Evolutionary conservation across 148 eudicot species (phyloP).

Genomic region (Suaeda aralocaspica): DNA sequence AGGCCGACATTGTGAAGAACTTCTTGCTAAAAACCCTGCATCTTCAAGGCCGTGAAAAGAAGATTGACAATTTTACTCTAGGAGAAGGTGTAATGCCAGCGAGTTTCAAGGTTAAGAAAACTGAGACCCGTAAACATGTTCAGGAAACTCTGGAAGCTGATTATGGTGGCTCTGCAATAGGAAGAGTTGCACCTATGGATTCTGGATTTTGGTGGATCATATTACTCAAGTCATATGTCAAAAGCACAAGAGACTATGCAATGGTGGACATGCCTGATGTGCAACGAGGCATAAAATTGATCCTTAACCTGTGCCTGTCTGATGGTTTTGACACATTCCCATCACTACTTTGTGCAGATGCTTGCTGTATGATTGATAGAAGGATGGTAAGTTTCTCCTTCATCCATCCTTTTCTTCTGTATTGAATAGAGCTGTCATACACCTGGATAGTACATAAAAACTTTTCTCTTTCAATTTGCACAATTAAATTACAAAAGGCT

Average conservation of each 20-base stretch:
- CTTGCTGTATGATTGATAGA: constrained; percentile 75
- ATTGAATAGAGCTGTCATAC: neutral
- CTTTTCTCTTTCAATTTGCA: too few relatives aligned
- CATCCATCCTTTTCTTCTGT: neutral
- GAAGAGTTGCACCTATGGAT: constrained; percentile 81
- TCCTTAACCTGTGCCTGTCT: constrained; percentile 58
- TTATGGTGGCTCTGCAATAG: constrained; percentile 66
- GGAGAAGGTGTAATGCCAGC: constrained; percentile 81
- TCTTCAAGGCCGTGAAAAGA: constrained; percentile 60
- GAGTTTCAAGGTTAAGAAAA: constrained; percentile 49
- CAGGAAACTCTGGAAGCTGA: constrained; percentile 48
- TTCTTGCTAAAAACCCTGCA: constrained; percentile 58
- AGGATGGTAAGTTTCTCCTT: constrained; percentile 52
- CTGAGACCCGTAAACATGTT: constrained; percentile 11
- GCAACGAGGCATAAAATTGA: constrained; percentile 54
- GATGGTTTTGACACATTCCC: constrained; percentile 83
- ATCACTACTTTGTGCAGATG: constrained; percentile 70
- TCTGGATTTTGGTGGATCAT: constrained; percentile 91
- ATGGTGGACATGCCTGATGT: constrained; percentile 45
- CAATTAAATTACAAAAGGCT: neutral
- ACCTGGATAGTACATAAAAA: neutral
- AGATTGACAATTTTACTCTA: constrained; percentile 51
- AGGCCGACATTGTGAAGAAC: constrained; percentile 56
- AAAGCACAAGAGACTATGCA: constrained; percentile 43
- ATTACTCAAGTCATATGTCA: constrained; percentile 53